These are phyloP conservation scores for Allodekkera sacchari DNA, from an alignment of 805 yeast genomes.

Conservation along the genomic window DNA sequence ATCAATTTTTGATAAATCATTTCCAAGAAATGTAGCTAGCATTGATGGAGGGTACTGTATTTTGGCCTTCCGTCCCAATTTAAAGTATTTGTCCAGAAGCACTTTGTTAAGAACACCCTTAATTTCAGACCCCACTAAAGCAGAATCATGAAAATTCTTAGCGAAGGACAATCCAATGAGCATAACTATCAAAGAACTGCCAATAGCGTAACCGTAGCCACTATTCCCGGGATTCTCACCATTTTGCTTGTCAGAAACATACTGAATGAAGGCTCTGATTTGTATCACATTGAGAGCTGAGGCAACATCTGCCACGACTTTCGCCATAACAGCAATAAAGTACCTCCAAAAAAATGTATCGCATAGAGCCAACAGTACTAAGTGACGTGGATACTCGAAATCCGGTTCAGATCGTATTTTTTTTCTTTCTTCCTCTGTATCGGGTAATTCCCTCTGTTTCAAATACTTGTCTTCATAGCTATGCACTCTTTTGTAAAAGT, in stretches of 20 bases:
- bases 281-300: conserved; percentile 54
- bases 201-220: conserved; percentile 68
- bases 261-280: conserved; percentile 49
- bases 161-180: conserved; percentile 37
- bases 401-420: not conserved
- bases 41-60: conserved; percentile 57
- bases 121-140: conserved; percentile 54
- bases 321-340: conserved; percentile 28
- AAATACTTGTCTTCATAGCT: conserved; percentile 18
- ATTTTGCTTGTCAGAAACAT: conserved; percentile 39
- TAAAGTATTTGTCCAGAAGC: conserved; percentile 52
- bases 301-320: conserved; percentile 33
- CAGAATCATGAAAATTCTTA: conserved; percentile 47
- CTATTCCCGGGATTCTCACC: conserved; percentile 34
- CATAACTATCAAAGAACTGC: conserved; percentile 45
- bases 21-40: conserved; percentile 69
- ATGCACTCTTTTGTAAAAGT: conserved; percentile 25
- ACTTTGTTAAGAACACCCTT: conserved; percentile 60
- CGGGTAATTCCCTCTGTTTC: conserved; percentile 2
- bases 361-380: conserved; percentile 19
- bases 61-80: conserved; percentile 49
- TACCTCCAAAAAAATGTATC: conserved; percentile 38
- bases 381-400: not conserved
- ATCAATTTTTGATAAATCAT: conserved; percentile 79
- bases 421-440: conserved; percentile 4